Conservation (phyloP, 345 rosid species). For the Nephelium lappaceum region DNA sequence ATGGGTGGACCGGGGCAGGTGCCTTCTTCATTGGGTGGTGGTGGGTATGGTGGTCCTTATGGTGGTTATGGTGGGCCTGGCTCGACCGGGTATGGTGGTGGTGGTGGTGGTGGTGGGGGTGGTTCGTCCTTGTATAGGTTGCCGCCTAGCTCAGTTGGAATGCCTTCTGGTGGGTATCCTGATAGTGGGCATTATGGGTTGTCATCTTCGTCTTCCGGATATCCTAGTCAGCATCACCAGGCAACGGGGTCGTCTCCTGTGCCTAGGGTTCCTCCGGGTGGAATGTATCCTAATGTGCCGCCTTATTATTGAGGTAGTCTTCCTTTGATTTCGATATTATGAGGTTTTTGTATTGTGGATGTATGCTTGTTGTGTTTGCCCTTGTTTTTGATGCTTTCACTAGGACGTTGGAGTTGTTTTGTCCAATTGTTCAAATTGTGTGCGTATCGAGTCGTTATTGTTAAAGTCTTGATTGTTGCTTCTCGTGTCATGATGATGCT, state of each 20-base stretch:
- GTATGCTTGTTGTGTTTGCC: background rate
- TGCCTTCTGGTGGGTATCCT: slow-evolving; percentile 70
- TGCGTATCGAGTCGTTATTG: background rate
- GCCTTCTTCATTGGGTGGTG: slow-evolving; percentile 47
- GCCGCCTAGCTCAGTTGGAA: slow-evolving; percentile 55
- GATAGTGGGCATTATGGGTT: slow-evolving; percentile 63
- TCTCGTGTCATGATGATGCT: background rate
- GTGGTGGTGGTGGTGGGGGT: slow-evolving; percentile 33
- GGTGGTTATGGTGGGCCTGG: slow-evolving; percentile 68
- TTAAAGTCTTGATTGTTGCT: background rate
- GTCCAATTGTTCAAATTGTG: background rate
- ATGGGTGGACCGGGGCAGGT: slow-evolving; percentile 42
- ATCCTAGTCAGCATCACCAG: slow-evolving; percentile 67
- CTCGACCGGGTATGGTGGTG: slow-evolving; percentile 48
- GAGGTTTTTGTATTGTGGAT: background rate
- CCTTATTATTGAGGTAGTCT: slow-evolving; percentile 72
- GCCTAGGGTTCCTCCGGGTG: slow-evolving; percentile 78
- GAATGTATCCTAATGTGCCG: slow-evolving; percentile 71
- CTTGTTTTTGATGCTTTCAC: background rate
- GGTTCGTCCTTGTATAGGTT: slow-evolving; percentile 62
- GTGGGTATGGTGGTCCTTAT: slow-evolving; percentile 56
- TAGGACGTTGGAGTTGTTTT: background rate
- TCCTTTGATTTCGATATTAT: background rate
- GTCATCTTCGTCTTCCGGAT: slow-evolving; percentile 49
- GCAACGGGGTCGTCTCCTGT: slow-evolving; percentile 64